phyloP scores from a whole-genome alignment of 768 basidiomycete species.

The Rhizopogon vulgaris region DNA sequence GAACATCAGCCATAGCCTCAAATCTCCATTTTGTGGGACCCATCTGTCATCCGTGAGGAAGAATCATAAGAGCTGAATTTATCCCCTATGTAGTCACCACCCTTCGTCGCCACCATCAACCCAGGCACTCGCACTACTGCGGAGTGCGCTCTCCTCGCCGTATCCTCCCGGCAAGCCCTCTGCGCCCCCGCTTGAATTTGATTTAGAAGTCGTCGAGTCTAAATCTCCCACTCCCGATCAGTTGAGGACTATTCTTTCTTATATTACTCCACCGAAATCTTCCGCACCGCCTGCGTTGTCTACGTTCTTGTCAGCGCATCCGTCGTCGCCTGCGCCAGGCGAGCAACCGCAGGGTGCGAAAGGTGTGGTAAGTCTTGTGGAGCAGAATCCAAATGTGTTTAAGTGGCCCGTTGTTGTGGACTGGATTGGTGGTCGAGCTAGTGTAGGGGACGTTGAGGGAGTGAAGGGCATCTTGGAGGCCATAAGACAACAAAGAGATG shows the following conservation, averaged over 20 bases:
- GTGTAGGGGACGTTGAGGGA: constrained; percentile 62
- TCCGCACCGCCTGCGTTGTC: constrained; percentile 25
- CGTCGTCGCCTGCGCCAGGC: constrained; percentile 32
- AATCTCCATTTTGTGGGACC: constrained; percentile 55
- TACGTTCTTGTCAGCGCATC: constrained; percentile 59
- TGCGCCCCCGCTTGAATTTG: constrained; percentile 55
- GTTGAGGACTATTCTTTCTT: constrained; percentile 58
- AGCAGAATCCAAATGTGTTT: constrained; percentile 51
- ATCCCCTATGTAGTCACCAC: constrained; percentile 43
- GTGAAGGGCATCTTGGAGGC: constrained; percentile 64
- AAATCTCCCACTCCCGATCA: constrained; percentile 63
- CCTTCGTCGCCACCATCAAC: constrained; percentile 59
- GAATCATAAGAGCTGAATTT: neutral
- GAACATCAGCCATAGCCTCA: constrained; percentile 34
- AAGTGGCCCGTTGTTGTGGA: constrained; percentile 82
- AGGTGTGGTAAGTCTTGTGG: constrained; percentile 44
- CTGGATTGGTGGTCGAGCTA: constrained; percentile 61
- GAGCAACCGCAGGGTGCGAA: constrained; percentile 36
- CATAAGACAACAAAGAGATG: constrained; percentile 60
- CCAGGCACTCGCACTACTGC: constrained; percentile 55
- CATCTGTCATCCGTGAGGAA: neutral
- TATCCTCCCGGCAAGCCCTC: constrained; percentile 49
- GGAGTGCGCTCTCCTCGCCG: constrained; percentile 49
- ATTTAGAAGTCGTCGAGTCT: constrained; percentile 66
- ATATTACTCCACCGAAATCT: constrained; percentile 33